phyloP scores from a whole-genome alignment of 1,139 yeast genomes.

The Suhomyces chickasaworum region DNA sequence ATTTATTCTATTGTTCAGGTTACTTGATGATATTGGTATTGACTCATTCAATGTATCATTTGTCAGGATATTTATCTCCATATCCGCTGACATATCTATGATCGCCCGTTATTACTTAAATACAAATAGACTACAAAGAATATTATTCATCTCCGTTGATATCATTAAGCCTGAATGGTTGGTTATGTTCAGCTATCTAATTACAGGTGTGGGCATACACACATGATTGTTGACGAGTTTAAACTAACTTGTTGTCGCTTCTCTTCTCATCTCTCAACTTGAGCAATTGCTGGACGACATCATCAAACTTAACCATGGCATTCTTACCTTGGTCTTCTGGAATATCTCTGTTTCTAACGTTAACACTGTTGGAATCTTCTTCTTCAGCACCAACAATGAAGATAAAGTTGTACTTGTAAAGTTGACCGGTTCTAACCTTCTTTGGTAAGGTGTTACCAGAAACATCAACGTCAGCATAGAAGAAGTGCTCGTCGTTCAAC shows the following conservation, averaged over 20 bases:
- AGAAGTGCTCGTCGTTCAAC: slow-evolving; percentile 64
- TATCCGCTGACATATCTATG: no score
- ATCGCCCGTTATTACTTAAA: no score
- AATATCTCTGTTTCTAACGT: slow-evolving; percentile 92
- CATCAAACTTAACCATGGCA: slow-evolving; percentile 71
- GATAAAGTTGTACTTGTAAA: slow-evolving; percentile 88
- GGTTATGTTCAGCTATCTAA: slow-evolving; percentile 1
- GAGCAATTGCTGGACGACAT: slow-evolving; percentile 67
- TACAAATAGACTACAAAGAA: background rate
- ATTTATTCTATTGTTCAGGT: no score
- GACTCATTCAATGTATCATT: no score
- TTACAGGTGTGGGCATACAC: slow-evolving; percentile 3
- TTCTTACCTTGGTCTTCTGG: slow-evolving; percentile 83
- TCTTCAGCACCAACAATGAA: slow-evolving; percentile 97
- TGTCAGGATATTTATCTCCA: no score
- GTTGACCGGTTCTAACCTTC: slow-evolving; percentile 95
- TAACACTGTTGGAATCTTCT: slow-evolving; percentile 72
- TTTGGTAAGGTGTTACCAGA: slow-evolving; percentile 94
- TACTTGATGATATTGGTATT: no score
- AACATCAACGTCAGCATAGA: slow-evolving; percentile 89
- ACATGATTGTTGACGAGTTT: slow-evolving; percentile 11
- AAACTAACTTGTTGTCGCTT: slow-evolving; percentile 59
- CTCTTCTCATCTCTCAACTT: slow-evolving; percentile 69
- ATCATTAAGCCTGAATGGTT: slow-evolving; percentile 1
- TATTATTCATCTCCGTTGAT: slow-evolving; percentile 1